Percentiles rank a stretch among this genome's conserved stretches.
These are phyloP conservation scores for Picea abies DNA, from an alignment of 83 land plant genomes.

Conservation along the genomic window DNA sequence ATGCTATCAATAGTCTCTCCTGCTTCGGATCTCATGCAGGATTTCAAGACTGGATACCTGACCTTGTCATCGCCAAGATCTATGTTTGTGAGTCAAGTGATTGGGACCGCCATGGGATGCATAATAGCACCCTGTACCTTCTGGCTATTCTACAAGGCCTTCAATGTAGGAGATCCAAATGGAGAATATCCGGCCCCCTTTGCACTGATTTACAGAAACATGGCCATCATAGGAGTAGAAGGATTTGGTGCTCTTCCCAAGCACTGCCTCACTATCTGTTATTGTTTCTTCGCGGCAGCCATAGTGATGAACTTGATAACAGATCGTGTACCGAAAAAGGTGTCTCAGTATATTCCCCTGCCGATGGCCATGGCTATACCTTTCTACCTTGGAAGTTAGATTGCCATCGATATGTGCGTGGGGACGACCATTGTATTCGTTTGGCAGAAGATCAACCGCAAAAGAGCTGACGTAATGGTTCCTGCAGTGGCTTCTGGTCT, in stretches of 20 bases:
- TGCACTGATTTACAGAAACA: conserved; percentile 36
- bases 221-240: conserved; percentile 49
- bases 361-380: conserved; percentile 78
- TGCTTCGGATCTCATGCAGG: conserved; percentile 53
- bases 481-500: conserved; percentile 59
- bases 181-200: conserved; percentile 45
- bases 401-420: conserved; percentile 57
- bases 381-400: conserved; percentile 48
- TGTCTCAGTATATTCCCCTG: conserved; percentile 31
- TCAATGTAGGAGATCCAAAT: conserved; percentile 27
- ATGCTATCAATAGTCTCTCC: conserved; percentile 51
- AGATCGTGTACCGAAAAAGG: conserved; percentile 23
- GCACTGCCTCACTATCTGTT: conserved; percentile 40
- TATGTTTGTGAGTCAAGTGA: conserved; percentile 58
- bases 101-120: conserved; percentile 59
- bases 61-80: conserved; percentile 56
- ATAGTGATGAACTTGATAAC: conserved; percentile 21
- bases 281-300: conserved; percentile 37
- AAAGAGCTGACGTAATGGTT: conserved; percentile 15
- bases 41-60: conserved; percentile 58
- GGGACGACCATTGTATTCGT: conserved; percentile 38
- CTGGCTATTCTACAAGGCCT: conserved; percentile 57
- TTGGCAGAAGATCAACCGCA: conserved; percentile 32
- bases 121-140: conserved; percentile 47
- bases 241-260: conserved; percentile 27